These are phyloP conservation scores for Paraconiothyrium brasiliense DNA, from an alignment of 2,329 filamentous ascomycete species.

Conservation along the genomic window DNA sequence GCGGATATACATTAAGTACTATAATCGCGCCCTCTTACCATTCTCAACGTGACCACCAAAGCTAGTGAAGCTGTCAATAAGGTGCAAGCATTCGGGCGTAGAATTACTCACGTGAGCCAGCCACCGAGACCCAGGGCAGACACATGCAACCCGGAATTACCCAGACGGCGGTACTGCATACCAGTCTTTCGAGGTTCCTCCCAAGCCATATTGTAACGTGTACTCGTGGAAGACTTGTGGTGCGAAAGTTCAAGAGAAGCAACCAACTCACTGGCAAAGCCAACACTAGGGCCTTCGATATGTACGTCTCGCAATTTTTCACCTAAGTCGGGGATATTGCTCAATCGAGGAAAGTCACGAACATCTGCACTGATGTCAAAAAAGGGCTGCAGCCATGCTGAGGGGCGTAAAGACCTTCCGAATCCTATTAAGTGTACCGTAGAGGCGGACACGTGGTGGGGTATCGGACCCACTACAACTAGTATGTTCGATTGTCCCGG, in stretches of 20 bases:
- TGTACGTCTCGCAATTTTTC: conserved; percentile 1
- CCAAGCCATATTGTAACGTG: conserved; percentile 33
- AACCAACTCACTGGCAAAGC: neutral
- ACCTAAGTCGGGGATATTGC: neutral
- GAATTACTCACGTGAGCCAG: conserved; percentile 69
- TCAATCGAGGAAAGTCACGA: neutral
- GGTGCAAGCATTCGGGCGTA: neutral
- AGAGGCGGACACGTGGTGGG: neutral
- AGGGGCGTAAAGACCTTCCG: conserved; percentile 2
- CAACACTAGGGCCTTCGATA: neutral
- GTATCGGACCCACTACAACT: neutral
- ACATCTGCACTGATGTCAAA: neutral
- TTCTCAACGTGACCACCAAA: conserved; percentile 74
- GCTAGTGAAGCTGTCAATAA: conserved; percentile 19
- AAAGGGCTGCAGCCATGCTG: neutral
- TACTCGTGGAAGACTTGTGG: neutral
- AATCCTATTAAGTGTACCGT: neutral
- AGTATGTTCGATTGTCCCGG: neutral
- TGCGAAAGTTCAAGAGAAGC: neutral
- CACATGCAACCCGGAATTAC: conserved; percentile 77
- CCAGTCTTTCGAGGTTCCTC: conserved; percentile 44
- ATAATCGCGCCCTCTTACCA: conserved; percentile 53
- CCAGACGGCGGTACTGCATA: conserved; percentile 73
- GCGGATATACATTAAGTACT: neutral
- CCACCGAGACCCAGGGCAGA: conserved; percentile 73